Evolutionary conservation across 345 rosid species (phyloP).

Genomic region (Syzygium grande): DNA sequence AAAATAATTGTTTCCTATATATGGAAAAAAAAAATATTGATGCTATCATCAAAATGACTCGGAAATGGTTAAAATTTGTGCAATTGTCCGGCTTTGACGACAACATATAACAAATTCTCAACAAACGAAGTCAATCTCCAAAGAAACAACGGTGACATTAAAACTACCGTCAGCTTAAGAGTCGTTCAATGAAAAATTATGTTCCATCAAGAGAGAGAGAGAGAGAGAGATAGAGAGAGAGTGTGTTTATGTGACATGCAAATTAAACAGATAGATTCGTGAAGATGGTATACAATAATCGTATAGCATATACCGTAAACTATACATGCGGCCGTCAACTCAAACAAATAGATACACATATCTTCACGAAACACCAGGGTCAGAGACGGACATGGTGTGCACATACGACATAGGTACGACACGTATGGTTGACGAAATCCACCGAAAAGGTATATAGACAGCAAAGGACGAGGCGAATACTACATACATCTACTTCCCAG

Average conservation of each 20-base stretch:
- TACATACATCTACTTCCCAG: not conserved
- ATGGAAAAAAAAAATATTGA: not conserved
- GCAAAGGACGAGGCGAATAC: not conserved
- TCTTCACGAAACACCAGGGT: not conserved
- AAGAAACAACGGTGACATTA: too few relatives aligned
- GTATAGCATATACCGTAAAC: not conserved
- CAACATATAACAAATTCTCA: not conserved
- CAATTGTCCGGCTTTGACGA: not conserved
- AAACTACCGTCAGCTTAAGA: not conserved
- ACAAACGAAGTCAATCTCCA: not conserved
- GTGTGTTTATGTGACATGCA: not conserved
- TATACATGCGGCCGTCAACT: fast-evolving
- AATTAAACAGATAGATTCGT: fast-evolving
- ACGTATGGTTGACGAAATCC: too few relatives aligned
- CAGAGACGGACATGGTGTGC: not conserved
- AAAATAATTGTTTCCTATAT: not conserved
- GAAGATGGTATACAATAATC: not conserved
- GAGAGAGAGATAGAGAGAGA: not conserved
- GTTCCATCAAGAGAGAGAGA: not conserved
- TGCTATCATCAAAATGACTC: not conserved
- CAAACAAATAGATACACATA: not conserved
- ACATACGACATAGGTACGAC: not conserved
- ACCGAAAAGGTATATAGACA: not conserved
- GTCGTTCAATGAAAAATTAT: not conserved
- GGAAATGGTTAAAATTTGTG: not conserved